These are phyloP conservation scores for Pichia sp. DNA, from an alignment of 1,139 yeast genomes.

Conservation along the genomic window DNA sequence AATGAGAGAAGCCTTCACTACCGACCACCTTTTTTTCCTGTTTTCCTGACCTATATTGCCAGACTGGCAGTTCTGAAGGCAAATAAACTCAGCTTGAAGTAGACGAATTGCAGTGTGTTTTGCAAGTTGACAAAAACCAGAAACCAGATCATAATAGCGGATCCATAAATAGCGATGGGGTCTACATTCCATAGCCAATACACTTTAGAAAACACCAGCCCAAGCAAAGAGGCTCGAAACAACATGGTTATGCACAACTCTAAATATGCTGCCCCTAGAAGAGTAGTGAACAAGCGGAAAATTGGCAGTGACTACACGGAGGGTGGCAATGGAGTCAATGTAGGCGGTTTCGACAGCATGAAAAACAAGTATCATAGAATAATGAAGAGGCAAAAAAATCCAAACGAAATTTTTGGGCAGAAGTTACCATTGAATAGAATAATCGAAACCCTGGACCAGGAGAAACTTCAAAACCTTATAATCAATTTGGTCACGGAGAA, in stretches of 20 bases:
- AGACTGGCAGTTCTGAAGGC: background rate
- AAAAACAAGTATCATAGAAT: constrained; percentile 2
- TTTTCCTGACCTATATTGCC: background rate
- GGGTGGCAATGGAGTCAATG: background rate
- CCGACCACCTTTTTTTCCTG: background rate
- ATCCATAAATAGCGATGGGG: constrained; percentile 3
- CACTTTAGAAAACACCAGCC: constrained; percentile 1
- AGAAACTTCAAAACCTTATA: constrained; percentile 50
- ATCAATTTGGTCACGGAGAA: constrained; percentile 50
- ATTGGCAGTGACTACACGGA: background rate
- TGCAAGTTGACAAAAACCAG: background rate
- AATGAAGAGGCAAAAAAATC: constrained; percentile 34
- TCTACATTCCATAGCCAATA: constrained; percentile 9
- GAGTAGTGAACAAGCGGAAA: background rate
- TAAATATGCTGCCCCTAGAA: constrained; percentile 2
- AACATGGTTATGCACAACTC: background rate
- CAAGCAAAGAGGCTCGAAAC: constrained; percentile 4
- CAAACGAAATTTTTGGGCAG: constrained; percentile 42
- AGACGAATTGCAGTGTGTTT: background rate
- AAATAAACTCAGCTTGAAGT: background rate
- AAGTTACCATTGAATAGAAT: constrained; percentile 55
- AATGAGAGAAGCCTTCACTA: background rate
- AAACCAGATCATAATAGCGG: background rate
- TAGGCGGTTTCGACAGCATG: background rate
- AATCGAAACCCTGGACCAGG: constrained; percentile 62